These are phyloP conservation scores for Lichtheimia ramosa DNA, from an alignment of 371 early-diverging fungal species.

Conservation along the genomic window DNA sequence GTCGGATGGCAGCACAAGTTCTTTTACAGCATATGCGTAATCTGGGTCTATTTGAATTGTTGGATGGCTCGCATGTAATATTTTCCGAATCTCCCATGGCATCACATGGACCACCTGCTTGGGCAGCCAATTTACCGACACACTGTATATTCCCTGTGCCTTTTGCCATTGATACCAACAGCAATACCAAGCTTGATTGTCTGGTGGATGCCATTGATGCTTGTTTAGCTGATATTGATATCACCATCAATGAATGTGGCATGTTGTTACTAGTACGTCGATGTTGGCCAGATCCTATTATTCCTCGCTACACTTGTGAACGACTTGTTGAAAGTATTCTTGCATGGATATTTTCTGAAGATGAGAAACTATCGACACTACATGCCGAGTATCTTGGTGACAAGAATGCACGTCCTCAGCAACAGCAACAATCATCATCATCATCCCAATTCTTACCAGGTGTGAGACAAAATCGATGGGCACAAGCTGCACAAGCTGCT, in stretches of 20 bases:
- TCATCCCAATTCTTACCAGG: slow-evolving; percentile 21
- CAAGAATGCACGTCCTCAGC: slow-evolving; percentile 10
- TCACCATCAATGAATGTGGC: slow-evolving; percentile 60
- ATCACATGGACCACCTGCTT: neutral
- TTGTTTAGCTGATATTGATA: slow-evolving; percentile 50
- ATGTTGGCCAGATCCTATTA: slow-evolving; percentile 63
- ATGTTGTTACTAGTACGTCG: slow-evolving; percentile 49
- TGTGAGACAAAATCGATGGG: slow-evolving; percentile 21
- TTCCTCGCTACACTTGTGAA: slow-evolving; percentile 50
- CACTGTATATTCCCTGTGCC: slow-evolving; percentile 53
- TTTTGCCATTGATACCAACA: slow-evolving; percentile 52
- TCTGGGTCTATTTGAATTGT: slow-evolving; percentile 54
- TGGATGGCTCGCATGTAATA: slow-evolving; percentile 50
- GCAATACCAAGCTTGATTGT: slow-evolving; percentile 44
- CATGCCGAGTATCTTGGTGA: slow-evolving; percentile 36
- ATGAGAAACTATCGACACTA: slow-evolving; percentile 41
- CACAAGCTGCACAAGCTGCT: slow-evolving; percentile 34
- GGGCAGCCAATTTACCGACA: neutral
- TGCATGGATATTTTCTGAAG: slow-evolving; percentile 57
- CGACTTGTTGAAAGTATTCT: slow-evolving; percentile 49
- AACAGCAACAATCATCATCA: no score
- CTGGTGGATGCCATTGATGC: slow-evolving; percentile 53
- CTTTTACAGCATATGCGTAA: slow-evolving; percentile 60
- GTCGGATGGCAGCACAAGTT: slow-evolving; percentile 19
- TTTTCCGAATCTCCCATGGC: slow-evolving; percentile 16